Evolutionary conservation across 73 alveolate genomes (phyloP), one percentile per base, ranked within the genome.

Genomic region (Paraurostyla sp.): DNA sequence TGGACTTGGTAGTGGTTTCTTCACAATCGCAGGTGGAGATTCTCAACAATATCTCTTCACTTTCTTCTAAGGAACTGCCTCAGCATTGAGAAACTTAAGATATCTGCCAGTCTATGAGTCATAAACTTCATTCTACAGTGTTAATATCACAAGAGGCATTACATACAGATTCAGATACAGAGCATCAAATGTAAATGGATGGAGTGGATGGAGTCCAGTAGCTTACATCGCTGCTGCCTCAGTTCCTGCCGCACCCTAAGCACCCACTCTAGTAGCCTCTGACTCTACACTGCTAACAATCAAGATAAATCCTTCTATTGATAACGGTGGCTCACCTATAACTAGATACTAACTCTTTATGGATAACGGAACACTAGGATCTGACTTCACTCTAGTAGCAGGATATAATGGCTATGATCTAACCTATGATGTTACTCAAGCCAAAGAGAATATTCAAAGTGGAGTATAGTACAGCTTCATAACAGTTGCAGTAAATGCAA

Each of bases 11-110:
- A 65, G 87, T 2, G 63, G 71, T 54, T 85, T 85, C 85, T 35
- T 48, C 9, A 65, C 96, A 13, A 78, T 91, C 0, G 92, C 89
- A 32, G 96, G 96, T 9, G 92, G 88, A 45, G 96, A 76, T 4
- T 48, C 58, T 27, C 30, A 86, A 11, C 18, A 22, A 0, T 42
- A 45, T 49, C 54, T 48, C 29, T 50, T 42, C 54, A 46, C 85
- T 25, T 69, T 48, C 42, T 87, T 89, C 69, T 27, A 33, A 23
- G 90, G 90, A 0, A 22, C 76, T 18, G 90, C 80, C 0, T 29
- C 83, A 29, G 49, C 83, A 0, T 51, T 38, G 20, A 32, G 40
- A 20, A 4, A 23, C 15, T n/a, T 33, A 32, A 3, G 89, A 20
- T 32, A 25, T 33, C 62, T 78, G 6, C 62, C 76, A 4, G 78